Percentiles rank a stretch among this genome's conserved stretches.
Evolutionary conservation across 305 asterid genomes (phyloP).

Genomic region (Rubia tinctorum): DNA sequence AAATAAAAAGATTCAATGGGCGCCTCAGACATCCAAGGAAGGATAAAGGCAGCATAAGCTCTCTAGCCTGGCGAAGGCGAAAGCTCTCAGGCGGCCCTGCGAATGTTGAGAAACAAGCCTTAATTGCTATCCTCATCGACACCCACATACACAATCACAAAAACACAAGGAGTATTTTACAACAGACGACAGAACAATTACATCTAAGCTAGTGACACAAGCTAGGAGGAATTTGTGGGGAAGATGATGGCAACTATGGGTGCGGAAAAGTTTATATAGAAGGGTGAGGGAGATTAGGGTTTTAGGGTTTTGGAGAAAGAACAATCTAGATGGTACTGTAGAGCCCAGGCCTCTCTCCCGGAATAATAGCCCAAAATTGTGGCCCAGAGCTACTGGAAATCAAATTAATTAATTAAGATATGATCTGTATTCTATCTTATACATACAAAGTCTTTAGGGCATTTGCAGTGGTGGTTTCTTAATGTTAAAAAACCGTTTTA

Average conservation of each 20-base stretch:
- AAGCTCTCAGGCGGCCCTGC: constrained; percentile 53
- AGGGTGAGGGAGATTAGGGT: background rate
- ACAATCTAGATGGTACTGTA: constrained; percentile 37
- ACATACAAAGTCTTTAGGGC: no score
- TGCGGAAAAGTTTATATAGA: background rate
- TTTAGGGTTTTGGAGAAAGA: constrained; percentile 31
- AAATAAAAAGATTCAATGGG: background rate
- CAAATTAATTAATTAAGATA: background rate
- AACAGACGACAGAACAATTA: background rate
- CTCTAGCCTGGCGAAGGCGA: constrained; percentile 67
- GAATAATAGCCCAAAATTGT: background rate
- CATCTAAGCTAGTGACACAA: background rate
- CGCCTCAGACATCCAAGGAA: constrained; percentile 32
- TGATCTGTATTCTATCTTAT: no score
- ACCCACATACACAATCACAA: background rate
- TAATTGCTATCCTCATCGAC: constrained; percentile 17
- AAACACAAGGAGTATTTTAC: background rate
- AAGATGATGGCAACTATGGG: background rate
- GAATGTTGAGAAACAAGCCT: constrained; percentile 62
- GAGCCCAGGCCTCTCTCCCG: constrained; percentile 22
- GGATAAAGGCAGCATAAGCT: constrained; percentile 39
- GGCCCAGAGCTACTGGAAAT: background rate
- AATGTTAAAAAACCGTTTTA: no score
- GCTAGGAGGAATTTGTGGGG: background rate
- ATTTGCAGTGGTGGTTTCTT: no score